Conservation (phyloP, 1,284 basidiomycete species). For the Naganishia cerealis region DNA sequence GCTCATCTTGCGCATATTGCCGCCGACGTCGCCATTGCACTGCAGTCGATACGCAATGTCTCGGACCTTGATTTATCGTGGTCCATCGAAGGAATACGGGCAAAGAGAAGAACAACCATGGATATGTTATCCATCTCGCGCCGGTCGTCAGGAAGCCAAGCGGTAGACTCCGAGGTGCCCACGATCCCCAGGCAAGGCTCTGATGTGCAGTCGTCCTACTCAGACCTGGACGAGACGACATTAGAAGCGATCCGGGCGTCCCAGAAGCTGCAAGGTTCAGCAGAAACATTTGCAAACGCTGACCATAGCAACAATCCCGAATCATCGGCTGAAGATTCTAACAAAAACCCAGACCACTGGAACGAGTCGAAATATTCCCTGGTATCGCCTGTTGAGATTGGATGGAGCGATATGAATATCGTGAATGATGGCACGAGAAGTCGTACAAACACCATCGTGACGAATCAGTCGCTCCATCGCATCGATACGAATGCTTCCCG, state of each 20-base stretch:
- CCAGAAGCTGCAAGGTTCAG: not conserved
- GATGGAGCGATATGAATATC: not conserved
- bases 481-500: conserved; percentile 24
- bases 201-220: conserved; percentile 25
- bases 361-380: conserved; percentile 8
- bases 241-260: conserved; percentile 31
- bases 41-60: conserved; percentile 38
- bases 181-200: not conserved
- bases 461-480: conserved; percentile 19
- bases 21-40: conserved; percentile 44
- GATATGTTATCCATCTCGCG: conserved; percentile 7
- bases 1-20: conserved; percentile 50
- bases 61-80: conserved; percentile 48
- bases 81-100: conserved; percentile 35
- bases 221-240: conserved; percentile 32
- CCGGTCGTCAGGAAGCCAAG: not conserved
- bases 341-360: not conserved
- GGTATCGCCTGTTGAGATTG: not conserved
- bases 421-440: conserved; percentile 3
- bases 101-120: conserved; percentile 13
- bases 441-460: conserved; percentile 9
- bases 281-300: not conserved
- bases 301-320: not conserved
- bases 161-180: not conserved
- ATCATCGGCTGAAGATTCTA: not conserved